Evolutionary conservation across 371 early-diverging fungal species (phyloP), one percentile per base, ranked within the genome.

Genomic region (Rhizopus arrhizus): DNA sequence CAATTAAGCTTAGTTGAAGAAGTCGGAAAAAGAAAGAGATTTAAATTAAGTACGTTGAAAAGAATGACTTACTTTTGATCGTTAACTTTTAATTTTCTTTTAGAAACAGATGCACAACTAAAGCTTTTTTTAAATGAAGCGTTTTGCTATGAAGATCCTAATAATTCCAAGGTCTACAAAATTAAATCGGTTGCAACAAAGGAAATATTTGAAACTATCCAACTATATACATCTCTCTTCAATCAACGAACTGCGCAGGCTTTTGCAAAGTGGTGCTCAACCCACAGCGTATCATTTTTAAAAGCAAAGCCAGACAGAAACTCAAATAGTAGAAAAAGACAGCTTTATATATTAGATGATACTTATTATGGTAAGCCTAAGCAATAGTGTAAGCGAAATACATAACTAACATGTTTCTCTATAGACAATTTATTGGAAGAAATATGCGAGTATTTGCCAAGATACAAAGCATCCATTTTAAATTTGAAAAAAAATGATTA

Each of bases 331-430:
- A 58, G 56, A 51, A 65, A 51, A 56, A 59, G 65, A 65, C 31
- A 59, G 60, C 36, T 60, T 42, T 58, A 61, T n/a, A n/a, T n/a
- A n/a, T n/a, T n/a, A n/a, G n/a, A 65, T 34, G 48, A 65, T 52
- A 46, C 28, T 61, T 65, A 53, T 51, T 51, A 64, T 59, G 56
- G 59, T 64, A 64, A 59, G 54, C 56, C 52, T 43, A 51, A 63
- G 54, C 54, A 63, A 53, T 63, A 47, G 58, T 57, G 57, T 57
- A 63, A 63, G 57, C 58, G 42, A 63, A 63, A 58, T 63, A 63
- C 46, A 57, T 63, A 58, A 57, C 57, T 45, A 62, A 62, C 38
- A 46, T 56, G 47, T 22, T 56, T 34, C 38, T 56, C 35, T 56
- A 36, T 56, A 47, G 48, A 56, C 47, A 47, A 47, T 47, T 47